A percentile compares a stretch with the other conserved stretches of the same genome.
Conservation (phyloP, 2,329 filamentous ascomycete genomes). For the Exophiala lecanii-corni region DNA sequence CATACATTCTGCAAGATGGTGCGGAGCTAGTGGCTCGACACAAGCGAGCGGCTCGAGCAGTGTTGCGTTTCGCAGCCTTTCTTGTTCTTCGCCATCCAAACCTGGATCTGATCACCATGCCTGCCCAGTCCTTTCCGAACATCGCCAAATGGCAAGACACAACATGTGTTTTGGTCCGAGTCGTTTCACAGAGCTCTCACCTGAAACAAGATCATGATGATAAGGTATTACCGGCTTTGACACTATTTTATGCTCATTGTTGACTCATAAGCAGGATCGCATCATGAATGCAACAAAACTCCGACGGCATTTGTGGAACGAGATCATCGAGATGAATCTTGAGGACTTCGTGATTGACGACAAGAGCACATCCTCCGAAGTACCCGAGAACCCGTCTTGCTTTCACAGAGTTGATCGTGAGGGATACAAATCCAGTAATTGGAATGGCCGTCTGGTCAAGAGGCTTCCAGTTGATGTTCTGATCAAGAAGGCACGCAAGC, state of each 20-base stretch:
- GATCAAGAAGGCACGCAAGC: constrained; percentile 3
- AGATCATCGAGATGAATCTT: neutral
- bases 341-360: neutral
- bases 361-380: neutral
- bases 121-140: too few species aligned
- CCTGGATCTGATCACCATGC: constrained; percentile 4
- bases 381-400: neutral
- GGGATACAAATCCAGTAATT: neutral
- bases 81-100: constrained; percentile 4
- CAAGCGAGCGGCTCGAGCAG: constrained; percentile 1
- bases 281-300: constrained; percentile 4
- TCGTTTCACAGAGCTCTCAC: too few species aligned
- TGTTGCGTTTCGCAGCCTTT: constrained; percentile 5
- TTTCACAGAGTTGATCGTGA: constrained; percentile 2
- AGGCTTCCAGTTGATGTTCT: constrained; percentile 1
- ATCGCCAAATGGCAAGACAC: too few species aligned
- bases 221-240: too few species aligned
- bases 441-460: neutral
- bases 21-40: neutral
- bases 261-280: neutral
- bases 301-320: constrained; percentile 2
- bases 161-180: too few species aligned
- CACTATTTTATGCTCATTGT: too few species aligned
- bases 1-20: neutral
- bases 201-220: too few species aligned